Evolutionary conservation across 371 early-diverging fungal species (phyloP).

Genomic region (Syncephalastrum monosporum): DNA sequence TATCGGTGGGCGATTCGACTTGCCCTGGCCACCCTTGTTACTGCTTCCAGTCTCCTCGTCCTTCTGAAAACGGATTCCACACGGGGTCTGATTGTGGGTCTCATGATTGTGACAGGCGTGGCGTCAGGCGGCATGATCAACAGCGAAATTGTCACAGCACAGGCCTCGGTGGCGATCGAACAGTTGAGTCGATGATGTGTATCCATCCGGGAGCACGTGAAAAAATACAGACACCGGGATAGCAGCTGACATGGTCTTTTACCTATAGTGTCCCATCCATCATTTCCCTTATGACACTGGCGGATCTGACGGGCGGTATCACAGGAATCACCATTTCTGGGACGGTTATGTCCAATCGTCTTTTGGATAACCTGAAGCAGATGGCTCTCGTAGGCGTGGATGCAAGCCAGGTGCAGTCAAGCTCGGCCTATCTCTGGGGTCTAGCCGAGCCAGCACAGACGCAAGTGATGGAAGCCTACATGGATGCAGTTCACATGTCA

Average conservation of each 20-base stretch:
- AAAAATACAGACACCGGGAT: not conserved
- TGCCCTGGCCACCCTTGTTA: constrained; percentile 23
- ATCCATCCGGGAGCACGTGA: not conserved
- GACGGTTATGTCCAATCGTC: constrained; percentile 32
- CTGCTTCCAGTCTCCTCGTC: constrained; percentile 32
- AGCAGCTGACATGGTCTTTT: not conserved
- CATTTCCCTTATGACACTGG: constrained; percentile 43
- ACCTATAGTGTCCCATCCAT: constrained; percentile 36
- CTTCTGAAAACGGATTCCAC: constrained; percentile 26
- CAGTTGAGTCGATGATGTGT: constrained; percentile 20
- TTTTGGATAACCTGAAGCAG: constrained; percentile 13
- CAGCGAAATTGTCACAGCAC: constrained; percentile 43
- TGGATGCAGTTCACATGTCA: constrained; percentile 30
- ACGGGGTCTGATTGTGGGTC: constrained; percentile 35
- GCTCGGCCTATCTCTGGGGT: constrained; percentile 29
- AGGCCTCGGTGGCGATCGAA: constrained; percentile 38
- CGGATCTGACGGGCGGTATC: constrained; percentile 46
- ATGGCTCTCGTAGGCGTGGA: constrained; percentile 20
- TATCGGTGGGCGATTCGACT: constrained; percentile 40
- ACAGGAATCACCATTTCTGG: constrained; percentile 37
- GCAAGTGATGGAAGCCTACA: constrained; percentile 27
- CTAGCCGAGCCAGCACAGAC: constrained; percentile 25
- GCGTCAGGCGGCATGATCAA: constrained; percentile 71
- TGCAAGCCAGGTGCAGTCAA: constrained; percentile 26
- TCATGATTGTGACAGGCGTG: constrained; percentile 56